These are phyloP conservation scores for Globisporangium cylindrosporum DNA, from an alignment of 352 stramenopile species.

Conservation along the genomic window DNA sequence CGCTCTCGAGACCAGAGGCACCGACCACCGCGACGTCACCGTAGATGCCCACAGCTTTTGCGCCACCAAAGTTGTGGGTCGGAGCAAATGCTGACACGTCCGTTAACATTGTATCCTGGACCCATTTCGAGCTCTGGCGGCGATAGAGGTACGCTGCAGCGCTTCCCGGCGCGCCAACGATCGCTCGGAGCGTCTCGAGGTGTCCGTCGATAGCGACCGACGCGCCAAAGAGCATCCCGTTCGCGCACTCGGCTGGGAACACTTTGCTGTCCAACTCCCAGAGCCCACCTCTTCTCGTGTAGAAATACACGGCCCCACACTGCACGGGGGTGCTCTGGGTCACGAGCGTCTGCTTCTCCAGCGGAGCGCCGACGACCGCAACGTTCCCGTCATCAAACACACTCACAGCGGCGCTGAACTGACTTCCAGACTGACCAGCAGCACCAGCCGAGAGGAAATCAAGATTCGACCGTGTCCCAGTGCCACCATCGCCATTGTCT, in stretches of 20 bases:
- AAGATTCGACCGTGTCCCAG: constrained; percentile 63
- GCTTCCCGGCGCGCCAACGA: constrained; percentile 65
- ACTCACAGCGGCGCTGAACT: constrained; percentile 54
- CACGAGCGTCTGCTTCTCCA: constrained; percentile 31
- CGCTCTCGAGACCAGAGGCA: constrained; percentile 62
- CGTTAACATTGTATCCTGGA: constrained; percentile 38
- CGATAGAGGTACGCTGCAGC: constrained; percentile 55
- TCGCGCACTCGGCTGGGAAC: constrained; percentile 38
- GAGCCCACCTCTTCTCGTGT: constrained; percentile 50
- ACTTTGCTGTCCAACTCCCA: constrained; percentile 68
- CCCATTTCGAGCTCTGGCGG: constrained; percentile 35
- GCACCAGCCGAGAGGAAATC: constrained; percentile 46
- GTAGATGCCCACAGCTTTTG: constrained; percentile 70
- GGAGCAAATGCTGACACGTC: constrained; percentile 35
- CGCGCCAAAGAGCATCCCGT: constrained; percentile 55
- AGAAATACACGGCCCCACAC: constrained; percentile 76
- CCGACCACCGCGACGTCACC: constrained; percentile 90
- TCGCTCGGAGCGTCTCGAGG: constrained; percentile 48
- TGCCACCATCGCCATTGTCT: constrained; percentile 91
- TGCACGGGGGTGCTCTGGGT: constrained; percentile 15
- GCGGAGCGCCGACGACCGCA: constrained; percentile 62
- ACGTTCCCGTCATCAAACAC: constrained; percentile 63
- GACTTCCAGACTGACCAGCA: constrained; percentile 31
- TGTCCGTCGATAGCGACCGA: constrained; percentile 73
- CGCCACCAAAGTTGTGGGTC: constrained; percentile 66